A percentile compares a stretch with the other conserved stretches of the same genome.
phyloP scores from a whole-genome alignment of 129 eudicot genomes.

The Flaveria bidentis region DNA sequence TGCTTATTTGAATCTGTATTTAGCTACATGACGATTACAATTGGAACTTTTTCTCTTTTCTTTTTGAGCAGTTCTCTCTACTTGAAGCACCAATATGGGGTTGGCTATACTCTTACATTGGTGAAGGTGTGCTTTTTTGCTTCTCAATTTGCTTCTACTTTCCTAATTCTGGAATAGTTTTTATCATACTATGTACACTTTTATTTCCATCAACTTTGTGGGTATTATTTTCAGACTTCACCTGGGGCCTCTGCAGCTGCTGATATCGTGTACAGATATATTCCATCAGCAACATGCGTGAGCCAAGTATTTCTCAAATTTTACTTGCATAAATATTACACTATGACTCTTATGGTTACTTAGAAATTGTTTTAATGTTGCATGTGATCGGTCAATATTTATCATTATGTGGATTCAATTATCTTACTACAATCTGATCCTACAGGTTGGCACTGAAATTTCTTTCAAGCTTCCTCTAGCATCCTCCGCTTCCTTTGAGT shows the following conservation, averaged over 20 bases:
- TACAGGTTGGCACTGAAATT: slow-evolving; percentile 91
- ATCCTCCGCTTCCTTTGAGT: slow-evolving; percentile 81
- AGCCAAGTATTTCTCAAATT: slow-evolving; percentile 69
- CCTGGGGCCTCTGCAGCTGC: slow-evolving; percentile 87
- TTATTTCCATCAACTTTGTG: slow-evolving; percentile 12
- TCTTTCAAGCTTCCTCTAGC: slow-evolving; percentile 95
- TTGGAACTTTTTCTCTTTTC: slow-evolving; percentile 11
- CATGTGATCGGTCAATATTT: slow-evolving; percentile 6
- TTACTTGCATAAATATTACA: slow-evolving; percentile 24
- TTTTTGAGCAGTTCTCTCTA: slow-evolving; percentile 74
- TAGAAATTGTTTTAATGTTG: neutral
- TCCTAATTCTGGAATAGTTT: neutral
- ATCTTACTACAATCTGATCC: slow-evolving; percentile 21
- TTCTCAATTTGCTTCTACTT: slow-evolving; percentile 8
- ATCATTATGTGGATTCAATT: slow-evolving; percentile 6
- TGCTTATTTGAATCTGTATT: neutral
- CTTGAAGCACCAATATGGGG: slow-evolving; percentile 98
- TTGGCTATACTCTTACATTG: slow-evolving; percentile 98
- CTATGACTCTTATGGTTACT: neutral
- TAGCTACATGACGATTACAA: neutral
- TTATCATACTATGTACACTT: slow-evolving; percentile 8
- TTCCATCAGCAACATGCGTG: slow-evolving; percentile 92
- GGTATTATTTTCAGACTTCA: slow-evolving; percentile 53
- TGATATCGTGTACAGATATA: slow-evolving; percentile 79
- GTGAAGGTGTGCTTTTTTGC: slow-evolving; percentile 69